These are phyloP conservation scores for Aspergillus hancockii DNA, from an alignment of 495 filamentous ascomycete genomes.

Conservation along the genomic window DNA sequence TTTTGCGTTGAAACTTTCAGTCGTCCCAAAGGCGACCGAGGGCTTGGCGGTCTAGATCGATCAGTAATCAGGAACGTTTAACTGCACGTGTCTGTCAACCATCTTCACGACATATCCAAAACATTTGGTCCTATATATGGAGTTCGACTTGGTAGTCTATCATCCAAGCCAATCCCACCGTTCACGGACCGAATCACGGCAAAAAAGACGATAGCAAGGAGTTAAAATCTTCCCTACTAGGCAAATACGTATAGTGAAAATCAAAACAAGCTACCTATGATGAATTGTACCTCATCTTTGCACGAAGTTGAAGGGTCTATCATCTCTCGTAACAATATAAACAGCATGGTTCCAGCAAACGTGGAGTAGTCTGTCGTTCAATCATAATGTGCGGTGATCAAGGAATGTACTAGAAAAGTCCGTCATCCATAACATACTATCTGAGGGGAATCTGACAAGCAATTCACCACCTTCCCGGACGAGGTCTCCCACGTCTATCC, in stretches of 20 bases:
- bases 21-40: background rate
- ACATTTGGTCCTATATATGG: no score
- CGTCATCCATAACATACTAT: background rate
- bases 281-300: background rate
- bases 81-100: background rate
- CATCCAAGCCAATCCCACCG: no score
- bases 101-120: no score
- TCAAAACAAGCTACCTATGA: no score
- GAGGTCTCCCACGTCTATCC: slow-evolving; percentile 16
- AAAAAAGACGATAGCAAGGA: no score
- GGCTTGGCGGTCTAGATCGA: background rate
- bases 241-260: no score
- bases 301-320: background rate
- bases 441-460: background rate
- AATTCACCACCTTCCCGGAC: slow-evolving; percentile 19
- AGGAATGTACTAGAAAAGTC: background rate
- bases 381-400: background rate
- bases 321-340: background rate
- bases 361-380: slow-evolving; percentile 1
- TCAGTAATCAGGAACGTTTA: background rate
- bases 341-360: background rate
- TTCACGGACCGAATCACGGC: no score
- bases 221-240: no score
- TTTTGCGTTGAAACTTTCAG: background rate
- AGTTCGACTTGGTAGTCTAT: no score